These are phyloP conservation scores for Saturnispora bothae DNA, from an alignment of 805 yeast genomes.

Conservation along the genomic window DNA sequence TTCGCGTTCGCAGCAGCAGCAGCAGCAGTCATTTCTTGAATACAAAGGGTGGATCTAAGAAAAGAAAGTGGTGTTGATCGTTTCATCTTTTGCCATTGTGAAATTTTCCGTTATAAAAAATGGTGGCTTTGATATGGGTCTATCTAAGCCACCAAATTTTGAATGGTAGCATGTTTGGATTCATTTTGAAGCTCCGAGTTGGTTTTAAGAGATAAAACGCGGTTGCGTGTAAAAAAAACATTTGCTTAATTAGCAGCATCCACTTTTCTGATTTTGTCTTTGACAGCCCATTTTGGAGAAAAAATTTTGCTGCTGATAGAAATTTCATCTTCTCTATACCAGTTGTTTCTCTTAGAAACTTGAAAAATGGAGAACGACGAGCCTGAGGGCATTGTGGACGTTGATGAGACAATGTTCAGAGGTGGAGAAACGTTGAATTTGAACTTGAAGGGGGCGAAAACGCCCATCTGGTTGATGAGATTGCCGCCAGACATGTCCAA, in stretches of 20 bases:
- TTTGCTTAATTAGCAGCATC: too few relatives aligned
- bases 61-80: not conserved
- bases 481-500: conserved; percentile 81
- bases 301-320: too few relatives aligned
- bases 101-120: not conserved
- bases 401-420: conserved; percentile 29
- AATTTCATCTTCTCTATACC: too few relatives aligned
- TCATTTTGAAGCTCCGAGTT: too few relatives aligned
- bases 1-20: conserved; percentile 11
- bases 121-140: too few relatives aligned
- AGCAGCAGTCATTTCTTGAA: not conserved
- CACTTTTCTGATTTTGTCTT: too few relatives aligned
- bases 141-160: too few relatives aligned
- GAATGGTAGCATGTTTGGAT: not conserved
- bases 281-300: too few relatives aligned
- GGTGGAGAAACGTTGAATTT: conserved; percentile 64
- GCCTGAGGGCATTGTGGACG: conserved; percentile 27
- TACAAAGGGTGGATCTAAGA: not conserved
- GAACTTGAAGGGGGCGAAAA: conserved; percentile 48
- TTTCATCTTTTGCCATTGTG: not conserved
- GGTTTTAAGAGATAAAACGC: too few relatives aligned
- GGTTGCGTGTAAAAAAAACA: too few relatives aligned
- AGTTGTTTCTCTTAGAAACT: not conserved
- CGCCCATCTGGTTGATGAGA: conserved; percentile 87
- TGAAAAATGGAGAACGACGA: conserved; percentile 3